Percentiles rank a stretch among this genome's conserved stretches.
phyloP scores from a whole-genome alignment of 345 rosid species.

The Odontarrhena argentea region DNA sequence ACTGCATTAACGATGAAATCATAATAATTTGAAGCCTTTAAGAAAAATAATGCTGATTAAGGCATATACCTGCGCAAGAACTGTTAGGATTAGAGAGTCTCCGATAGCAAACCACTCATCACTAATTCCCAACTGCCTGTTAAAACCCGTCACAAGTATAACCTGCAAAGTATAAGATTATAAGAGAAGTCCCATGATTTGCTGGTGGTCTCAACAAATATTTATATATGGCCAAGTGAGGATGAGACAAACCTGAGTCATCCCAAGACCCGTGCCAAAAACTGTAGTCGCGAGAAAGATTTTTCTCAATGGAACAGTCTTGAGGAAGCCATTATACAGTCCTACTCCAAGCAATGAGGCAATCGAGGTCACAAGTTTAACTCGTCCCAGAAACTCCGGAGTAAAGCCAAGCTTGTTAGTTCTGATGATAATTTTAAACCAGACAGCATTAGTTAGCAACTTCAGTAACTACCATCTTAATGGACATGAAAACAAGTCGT shows the following conservation, averaged over 20 bases:
- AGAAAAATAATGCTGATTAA: slow-evolving; percentile 6
- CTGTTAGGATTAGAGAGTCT: slow-evolving; percentile 86
- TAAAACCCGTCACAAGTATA: slow-evolving; percentile 82
- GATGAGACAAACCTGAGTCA: slow-evolving; percentile 77
- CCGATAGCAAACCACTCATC: slow-evolving; percentile 98
- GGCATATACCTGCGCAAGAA: slow-evolving; percentile 71
- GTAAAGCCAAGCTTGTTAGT: slow-evolving; percentile 96
- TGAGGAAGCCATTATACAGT: slow-evolving; percentile 87
- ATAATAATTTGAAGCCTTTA: slow-evolving; percentile 3
- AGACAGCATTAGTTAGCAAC: slow-evolving; percentile 24
- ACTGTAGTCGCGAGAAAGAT: slow-evolving; percentile 77
- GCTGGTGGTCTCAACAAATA: neutral
- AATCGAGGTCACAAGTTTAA: slow-evolving; percentile 82
- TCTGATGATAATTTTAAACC: slow-evolving; percentile 46
- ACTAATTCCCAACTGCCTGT: slow-evolving; percentile 77
- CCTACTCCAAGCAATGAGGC: slow-evolving; percentile 94
- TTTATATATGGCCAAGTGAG: neutral
- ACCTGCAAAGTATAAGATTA: slow-evolving; percentile 51
- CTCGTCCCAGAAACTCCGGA: slow-evolving; percentile 94
- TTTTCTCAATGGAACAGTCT: slow-evolving; percentile 74
- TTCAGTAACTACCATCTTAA: slow-evolving; percentile 18
- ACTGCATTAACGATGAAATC: neutral
- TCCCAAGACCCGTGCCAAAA: slow-evolving; percentile 80
- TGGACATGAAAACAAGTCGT: slow-evolving; percentile 1
- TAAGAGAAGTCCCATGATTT: slow-evolving; percentile 19